A percentile compares a stretch with the other conserved stretches of the same genome.
Evolutionary conservation across 176 grass and related monocot genomes (phyloP).

Genomic region (Cenchrus fungigraminus): DNA sequence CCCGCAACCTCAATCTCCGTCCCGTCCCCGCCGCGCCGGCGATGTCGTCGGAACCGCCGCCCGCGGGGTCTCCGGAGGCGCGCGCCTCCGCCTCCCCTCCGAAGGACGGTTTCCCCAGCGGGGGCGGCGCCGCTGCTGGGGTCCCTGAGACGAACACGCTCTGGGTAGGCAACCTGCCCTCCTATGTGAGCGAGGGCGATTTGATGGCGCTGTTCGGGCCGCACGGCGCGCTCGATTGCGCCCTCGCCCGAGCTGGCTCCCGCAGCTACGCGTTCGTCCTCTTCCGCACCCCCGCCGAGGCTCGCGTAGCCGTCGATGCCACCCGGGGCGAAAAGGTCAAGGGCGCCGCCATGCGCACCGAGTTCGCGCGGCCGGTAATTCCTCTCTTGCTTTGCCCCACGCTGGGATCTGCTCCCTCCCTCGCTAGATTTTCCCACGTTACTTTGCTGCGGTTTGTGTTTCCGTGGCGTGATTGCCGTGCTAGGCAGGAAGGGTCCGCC

Average conservation of each 20-base stretch:
- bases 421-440: neutral
- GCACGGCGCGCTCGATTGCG: constrained; percentile 77
- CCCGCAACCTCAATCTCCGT: neutral
- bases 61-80: neutral
- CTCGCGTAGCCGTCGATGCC: constrained; percentile 59
- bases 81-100: constrained; percentile 8
- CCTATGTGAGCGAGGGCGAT: constrained; percentile 52
- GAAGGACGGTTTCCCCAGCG: constrained; percentile 35
- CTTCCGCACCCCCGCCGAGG: constrained; percentile 58
- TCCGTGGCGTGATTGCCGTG: neutral
- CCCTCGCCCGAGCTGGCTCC: constrained; percentile 48
- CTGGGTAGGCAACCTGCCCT: constrained; percentile 70
- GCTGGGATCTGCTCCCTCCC: constrained; percentile 12
- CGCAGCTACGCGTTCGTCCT: constrained; percentile 84
- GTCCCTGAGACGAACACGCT: constrained; percentile 54
- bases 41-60: constrained; percentile 42
- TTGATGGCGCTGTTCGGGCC: constrained; percentile 52
- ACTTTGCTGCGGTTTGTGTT: neutral
- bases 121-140: neutral
- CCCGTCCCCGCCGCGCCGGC: neutral
- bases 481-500: constrained; percentile 1
- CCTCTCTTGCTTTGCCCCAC: neutral
- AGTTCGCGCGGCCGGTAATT: constrained; percentile 80
- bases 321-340: constrained; percentile 59
- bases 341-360: constrained; percentile 53